Evolutionary conservation across 768 basidiomycete species (phyloP).

Genomic region (Termitomyces sp.): DNA sequence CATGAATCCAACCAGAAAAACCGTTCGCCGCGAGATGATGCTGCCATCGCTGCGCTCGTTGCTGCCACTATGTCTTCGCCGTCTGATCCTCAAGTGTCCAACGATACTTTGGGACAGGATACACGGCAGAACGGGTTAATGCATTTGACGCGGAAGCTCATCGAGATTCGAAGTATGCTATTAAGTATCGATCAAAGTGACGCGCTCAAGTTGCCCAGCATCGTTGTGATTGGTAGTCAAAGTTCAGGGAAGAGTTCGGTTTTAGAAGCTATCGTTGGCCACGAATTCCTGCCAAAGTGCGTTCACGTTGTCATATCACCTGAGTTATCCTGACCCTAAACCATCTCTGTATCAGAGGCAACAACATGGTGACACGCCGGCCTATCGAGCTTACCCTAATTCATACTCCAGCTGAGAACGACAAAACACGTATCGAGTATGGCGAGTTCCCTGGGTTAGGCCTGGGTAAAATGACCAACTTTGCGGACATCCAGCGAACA

Average conservation of each 20-base stretch:
- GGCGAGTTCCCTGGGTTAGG: conserved; percentile 93
- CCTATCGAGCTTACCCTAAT: conserved; percentile 97
- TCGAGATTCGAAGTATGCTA: conserved; percentile 93
- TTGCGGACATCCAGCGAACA: conserved; percentile 86
- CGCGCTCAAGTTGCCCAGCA: conserved; percentile 89
- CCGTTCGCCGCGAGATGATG: conserved; percentile 50
- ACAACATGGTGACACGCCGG: conserved; percentile 98
- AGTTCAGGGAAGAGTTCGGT: conserved; percentile 99
- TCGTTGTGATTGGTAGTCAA: conserved; percentile 97
- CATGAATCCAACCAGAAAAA: conserved; percentile 31
- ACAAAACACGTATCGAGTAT: conserved; percentile 64
- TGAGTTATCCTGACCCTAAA: background rate
- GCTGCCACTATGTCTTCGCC: conserved; percentile 78
- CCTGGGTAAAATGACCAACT: conserved; percentile 85
- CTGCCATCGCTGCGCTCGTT: conserved; percentile 66
- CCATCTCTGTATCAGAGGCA: conserved; percentile 55
- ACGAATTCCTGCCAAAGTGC: conserved; percentile 97
- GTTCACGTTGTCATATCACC: conserved; percentile 22
- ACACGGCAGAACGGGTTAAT: conserved; percentile 77
- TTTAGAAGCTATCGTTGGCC: conserved; percentile 93
- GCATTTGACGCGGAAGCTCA: conserved; percentile 90
- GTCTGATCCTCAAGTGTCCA: conserved; percentile 45
- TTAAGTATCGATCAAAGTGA: conserved; percentile 95
- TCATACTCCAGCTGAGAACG: conserved; percentile 68
- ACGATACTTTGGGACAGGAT: conserved; percentile 32